Evolutionary conservation across 768 basidiomycete genomes (phyloP).

Genomic region (Favolaschia claudopus): DNA sequence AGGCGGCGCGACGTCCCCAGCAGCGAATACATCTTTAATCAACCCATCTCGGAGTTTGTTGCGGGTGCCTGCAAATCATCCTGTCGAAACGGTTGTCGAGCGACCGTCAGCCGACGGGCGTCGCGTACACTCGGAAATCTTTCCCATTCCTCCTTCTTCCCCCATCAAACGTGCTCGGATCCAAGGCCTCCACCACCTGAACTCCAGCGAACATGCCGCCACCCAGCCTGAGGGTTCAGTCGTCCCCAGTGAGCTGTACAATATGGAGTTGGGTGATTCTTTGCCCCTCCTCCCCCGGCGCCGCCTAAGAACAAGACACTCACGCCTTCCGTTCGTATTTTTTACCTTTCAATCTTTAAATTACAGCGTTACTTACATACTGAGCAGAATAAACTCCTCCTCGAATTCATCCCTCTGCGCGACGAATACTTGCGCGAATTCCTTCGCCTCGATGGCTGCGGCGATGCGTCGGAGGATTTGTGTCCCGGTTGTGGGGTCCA

Average conservation of each 20-base stretch:
- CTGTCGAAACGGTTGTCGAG: neutral
- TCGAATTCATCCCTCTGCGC: neutral
- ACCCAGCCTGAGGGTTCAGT: too few relatives aligned
- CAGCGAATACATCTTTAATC: too few relatives aligned
- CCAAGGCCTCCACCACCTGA: neutral
- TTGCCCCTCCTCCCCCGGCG: neutral
- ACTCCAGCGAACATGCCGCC: neutral
- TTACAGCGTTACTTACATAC: too few relatives aligned
- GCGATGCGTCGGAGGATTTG: neutral
- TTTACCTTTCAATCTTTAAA: neutral
- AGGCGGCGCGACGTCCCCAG: too few relatives aligned
- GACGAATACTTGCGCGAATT: conserved; percentile 12
- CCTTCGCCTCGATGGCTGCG: neutral
- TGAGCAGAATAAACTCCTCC: neutral
- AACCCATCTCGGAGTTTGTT: too few relatives aligned
- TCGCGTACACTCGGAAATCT: neutral
- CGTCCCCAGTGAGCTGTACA: neutral
- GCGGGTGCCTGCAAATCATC: too few relatives aligned
- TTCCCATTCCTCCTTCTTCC: neutral
- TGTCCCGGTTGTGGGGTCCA: neutral
- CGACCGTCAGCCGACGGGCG: neutral
- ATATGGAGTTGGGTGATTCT: neutral
- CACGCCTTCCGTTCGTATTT: neutral
- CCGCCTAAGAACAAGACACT: neutral
- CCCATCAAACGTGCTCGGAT: neutral